A percentile compares a stretch with the other conserved stretches of the same genome.
These are phyloP conservation scores for Candida qinlingensis DNA, from an alignment of 805 yeast genomes.

Conservation along the genomic window DNA sequence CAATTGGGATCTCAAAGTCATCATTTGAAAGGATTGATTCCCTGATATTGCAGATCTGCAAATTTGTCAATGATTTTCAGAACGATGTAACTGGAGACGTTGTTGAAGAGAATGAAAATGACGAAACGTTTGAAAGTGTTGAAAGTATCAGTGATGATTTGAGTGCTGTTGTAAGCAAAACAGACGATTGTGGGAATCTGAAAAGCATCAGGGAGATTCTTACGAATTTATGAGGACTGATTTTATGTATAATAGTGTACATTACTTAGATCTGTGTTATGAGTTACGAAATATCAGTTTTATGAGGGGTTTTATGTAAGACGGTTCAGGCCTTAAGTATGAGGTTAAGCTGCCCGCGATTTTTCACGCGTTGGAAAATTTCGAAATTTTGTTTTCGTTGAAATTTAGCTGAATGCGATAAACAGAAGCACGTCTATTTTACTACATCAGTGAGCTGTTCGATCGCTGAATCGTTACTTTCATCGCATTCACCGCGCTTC, in stretches of 20 bases:
- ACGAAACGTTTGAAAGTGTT: background rate
- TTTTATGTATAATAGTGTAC: too few relatives aligned
- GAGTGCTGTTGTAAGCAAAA: background rate
- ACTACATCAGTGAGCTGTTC: too few relatives aligned
- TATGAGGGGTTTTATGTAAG: background rate
- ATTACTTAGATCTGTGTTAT: too few relatives aligned
- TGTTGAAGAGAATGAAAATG: background rate
- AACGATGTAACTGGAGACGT: background rate
- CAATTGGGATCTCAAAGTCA: background rate
- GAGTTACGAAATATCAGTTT: too few relatives aligned
- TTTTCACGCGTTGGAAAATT: too few relatives aligned
- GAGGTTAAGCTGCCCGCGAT: too few relatives aligned
- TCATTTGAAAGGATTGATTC: conserved; percentile 1
- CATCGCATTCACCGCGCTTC: too few relatives aligned
- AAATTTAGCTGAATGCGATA: too few relatives aligned
- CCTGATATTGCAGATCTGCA: conserved; percentile 5
- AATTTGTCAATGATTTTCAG: conserved; percentile 2
- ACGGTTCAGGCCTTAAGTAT: background rate
- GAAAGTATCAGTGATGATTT: background rate
- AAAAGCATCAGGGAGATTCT: conserved; percentile 1
- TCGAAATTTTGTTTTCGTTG: too few relatives aligned
- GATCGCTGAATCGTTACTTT: too few relatives aligned
- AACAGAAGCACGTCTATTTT: too few relatives aligned
- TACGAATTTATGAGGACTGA: background rate
- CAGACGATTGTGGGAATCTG: background rate